Base-by-base conservation (phyloP, 495 filamentous ascomycete species). In the Hypoxylon intermedium region DNA sequence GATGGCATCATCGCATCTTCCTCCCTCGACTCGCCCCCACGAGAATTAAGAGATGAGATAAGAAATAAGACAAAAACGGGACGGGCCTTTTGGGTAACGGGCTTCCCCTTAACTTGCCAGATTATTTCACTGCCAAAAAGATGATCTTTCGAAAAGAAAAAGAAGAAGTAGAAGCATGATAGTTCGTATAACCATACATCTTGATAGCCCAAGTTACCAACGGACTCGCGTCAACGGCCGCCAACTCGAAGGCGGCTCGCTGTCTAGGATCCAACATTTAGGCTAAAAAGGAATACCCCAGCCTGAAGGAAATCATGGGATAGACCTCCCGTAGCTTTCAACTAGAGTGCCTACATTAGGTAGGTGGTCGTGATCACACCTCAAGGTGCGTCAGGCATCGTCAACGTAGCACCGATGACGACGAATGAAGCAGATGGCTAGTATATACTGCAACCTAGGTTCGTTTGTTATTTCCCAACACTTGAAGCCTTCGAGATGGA, bases 331-430 rank as follows among this genome's bases (percentile, higher is more conserved):
- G 26, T 46, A 46, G 41, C 34, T 47, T 42, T 45, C 28, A 51
- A 20, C 37, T 45, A 33, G 15, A 53, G 41, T 40, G 45, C 46
- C 46, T 63, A 58, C 36, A 48, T 49, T 49, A 54, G 53, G 48
- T 53, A 58, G 49, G 60, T 53, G 37, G 37, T 59, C 43, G 23
- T 59, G 44, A 55, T 53, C 48, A 41, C 13, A 54, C 60, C 16
- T 41, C 30, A 12, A 34, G 18, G 42, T 56, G 23, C 53, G 40
- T 65, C 28, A 65, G 55, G 56, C 40, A 50, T 55, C 55, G 51
- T 33, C 34, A 53, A 47, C 62, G 56, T 65, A 50, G 52, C 47
- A 60, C 47, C 46, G 52, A 57, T 65, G 62, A 65, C 62, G 56
- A 56, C 31, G 30, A 36, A 20, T 18, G 23, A 52, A 56, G 49